These are phyloP conservation scores for Ophiostoma ulmi DNA, from an alignment of 2,329 filamentous ascomycete species.

Conservation along the genomic window DNA sequence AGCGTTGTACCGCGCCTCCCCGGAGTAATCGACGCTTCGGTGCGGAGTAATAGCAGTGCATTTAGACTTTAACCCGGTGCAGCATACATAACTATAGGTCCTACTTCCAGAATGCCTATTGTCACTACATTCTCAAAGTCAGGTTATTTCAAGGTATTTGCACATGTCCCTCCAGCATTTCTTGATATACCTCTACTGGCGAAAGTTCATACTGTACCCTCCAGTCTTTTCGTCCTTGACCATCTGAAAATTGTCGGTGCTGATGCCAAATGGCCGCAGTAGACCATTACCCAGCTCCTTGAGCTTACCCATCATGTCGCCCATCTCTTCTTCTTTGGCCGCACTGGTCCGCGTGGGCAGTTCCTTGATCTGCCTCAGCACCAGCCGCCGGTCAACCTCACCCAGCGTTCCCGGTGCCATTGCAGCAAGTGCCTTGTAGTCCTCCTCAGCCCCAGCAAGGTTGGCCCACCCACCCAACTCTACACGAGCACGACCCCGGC, in stretches of 20 bases:
- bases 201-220: slow-evolving; percentile 90
- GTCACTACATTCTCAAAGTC: not conserved
- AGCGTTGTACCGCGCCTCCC: not conserved
- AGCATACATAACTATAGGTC: too few relatives aligned
- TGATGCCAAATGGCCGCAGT: slow-evolving; percentile 86
- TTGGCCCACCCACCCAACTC: slow-evolving; percentile 73
- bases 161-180: not conserved
- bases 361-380: slow-evolving; percentile 58
- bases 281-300: slow-evolving; percentile 89
- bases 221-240: slow-evolving; percentile 83
- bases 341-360: slow-evolving; percentile 66
- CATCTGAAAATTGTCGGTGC: slow-evolving; percentile 92
- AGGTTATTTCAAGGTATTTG: not conserved
- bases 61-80: not conserved
- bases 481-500: slow-evolving; percentile 67
- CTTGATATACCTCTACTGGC: not conserved
- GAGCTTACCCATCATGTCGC: slow-evolving; percentile 96
- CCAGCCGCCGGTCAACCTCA: slow-evolving; percentile 60
- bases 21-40: not conserved
- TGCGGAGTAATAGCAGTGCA: not conserved
- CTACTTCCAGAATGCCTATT: not conserved
- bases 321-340: slow-evolving; percentile 82
- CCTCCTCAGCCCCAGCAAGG: slow-evolving; percentile 69
- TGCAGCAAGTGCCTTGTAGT: slow-evolving; percentile 64
- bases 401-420: slow-evolving; percentile 46